Conservation (phyloP, 2,329 filamentous ascomycete genomes). For the Graphium sp. region DNA sequence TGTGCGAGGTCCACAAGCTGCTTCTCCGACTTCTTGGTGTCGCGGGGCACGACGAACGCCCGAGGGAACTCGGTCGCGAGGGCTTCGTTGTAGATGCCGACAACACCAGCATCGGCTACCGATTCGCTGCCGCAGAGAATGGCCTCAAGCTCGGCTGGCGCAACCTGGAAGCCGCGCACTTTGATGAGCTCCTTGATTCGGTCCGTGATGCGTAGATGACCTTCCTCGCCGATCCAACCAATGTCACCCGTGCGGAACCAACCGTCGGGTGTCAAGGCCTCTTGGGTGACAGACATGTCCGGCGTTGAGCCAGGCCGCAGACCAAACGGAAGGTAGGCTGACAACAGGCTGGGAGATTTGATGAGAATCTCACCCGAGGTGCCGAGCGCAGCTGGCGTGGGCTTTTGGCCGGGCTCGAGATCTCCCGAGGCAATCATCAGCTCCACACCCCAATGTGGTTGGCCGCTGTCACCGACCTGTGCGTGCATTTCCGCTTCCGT, state of each 20-base stretch:
- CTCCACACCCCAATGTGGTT: conserved; percentile 50
- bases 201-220: conserved; percentile 50
- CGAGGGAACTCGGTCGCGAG: conserved; percentile 47
- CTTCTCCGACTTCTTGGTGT: conserved; percentile 12
- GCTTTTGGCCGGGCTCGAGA: conserved; percentile 11
- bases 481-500: conserved; percentile 24
- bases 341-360: conserved; percentile 46
- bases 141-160: conserved; percentile 30
- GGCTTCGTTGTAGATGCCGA: conserved; percentile 35
- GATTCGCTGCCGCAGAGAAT: conserved; percentile 17
- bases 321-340: conserved; percentile 48
- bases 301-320: conserved; percentile 6
- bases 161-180: conserved; percentile 42
- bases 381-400: conserved; percentile 23
- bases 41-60: conserved; percentile 38
- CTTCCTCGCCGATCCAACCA: conserved; percentile 35
- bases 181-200: conserved; percentile 54
- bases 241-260: conserved; percentile 63
- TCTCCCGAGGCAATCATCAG: conserved; percentile 42
- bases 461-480: conserved; percentile 41
- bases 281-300: conserved; percentile 19
- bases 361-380: conserved; percentile 49
- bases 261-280: conserved; percentile 30
- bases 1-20: conserved; percentile 26
- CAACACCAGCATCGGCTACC: conserved; percentile 49